Conservation (phyloP, 2,329 filamentous ascomycete genomes). For the Leptographium wingfieldii region DNA sequence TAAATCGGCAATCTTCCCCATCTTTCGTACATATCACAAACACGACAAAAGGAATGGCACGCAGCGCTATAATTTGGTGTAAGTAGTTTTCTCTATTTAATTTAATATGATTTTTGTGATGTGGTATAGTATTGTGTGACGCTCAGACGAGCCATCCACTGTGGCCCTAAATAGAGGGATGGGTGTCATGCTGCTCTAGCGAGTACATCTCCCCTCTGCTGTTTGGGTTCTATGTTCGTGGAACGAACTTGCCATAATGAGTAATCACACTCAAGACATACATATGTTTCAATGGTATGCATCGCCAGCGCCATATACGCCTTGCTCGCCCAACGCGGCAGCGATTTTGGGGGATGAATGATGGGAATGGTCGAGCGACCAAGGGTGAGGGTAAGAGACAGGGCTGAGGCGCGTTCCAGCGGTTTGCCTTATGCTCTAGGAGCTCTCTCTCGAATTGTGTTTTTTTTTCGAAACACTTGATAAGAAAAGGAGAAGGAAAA, state of each 20-base stretch:
- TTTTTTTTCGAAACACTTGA: slow-evolving; percentile 2
- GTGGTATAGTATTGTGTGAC: neutral
- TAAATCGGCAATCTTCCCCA: neutral
- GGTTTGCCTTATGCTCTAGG: neutral
- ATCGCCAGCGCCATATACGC: slow-evolving; percentile 1
- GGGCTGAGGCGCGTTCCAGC: neutral
- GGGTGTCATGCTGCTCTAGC: neutral
- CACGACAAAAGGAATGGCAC: neutral
- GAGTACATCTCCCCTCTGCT: neutral
- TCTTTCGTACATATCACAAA: neutral
- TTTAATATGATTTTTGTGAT: neutral
- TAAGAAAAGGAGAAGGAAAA: neutral
- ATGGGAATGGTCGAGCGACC: neutral
- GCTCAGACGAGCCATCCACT: neutral
- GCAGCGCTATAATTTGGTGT: neutral
- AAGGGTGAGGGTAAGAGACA: neutral
- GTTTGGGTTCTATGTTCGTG: neutral
- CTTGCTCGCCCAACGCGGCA: neutral
- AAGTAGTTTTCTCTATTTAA: neutral
- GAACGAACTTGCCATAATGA: neutral
- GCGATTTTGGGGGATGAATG: neutral
- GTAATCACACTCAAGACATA: neutral
- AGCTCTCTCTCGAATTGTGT: neutral
- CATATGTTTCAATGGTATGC: slow-evolving; percentile 1
- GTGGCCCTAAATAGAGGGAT: too few relatives aligned